Percentiles rank a stretch among this genome's conserved stretches.
Evolutionary conservation across 352 stramenopile species (phyloP).

Genomic region (Pythium coloratum): DNA sequence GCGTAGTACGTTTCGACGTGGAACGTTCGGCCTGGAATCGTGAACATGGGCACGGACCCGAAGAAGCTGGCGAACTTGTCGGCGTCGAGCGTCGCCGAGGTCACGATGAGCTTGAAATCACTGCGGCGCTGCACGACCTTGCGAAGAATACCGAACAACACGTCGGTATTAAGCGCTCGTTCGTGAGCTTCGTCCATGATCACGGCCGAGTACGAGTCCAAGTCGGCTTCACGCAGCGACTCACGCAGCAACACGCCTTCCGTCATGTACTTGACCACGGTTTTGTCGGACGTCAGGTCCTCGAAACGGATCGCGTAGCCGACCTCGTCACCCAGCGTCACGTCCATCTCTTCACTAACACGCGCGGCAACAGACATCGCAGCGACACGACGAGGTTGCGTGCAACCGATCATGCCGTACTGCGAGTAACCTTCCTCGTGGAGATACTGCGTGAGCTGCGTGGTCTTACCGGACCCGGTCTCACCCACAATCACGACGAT

Average conservation of each 20-base stretch:
- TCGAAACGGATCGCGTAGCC: slow-evolving; percentile 95
- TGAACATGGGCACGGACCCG: slow-evolving; percentile 96
- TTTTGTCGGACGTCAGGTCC: slow-evolving; percentile 93
- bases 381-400: slow-evolving; percentile 97
- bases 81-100: slow-evolving; percentile 96
- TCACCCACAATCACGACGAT: slow-evolving; percentile 99
- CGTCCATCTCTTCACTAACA: slow-evolving; percentile 97
- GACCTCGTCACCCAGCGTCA: slow-evolving; percentile 90
- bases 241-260: slow-evolving; percentile 92
- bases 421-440: slow-evolving; percentile 90
- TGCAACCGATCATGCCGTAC: slow-evolving; percentile 95
- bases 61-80: slow-evolving; percentile 98
- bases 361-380: slow-evolving; percentile 99
- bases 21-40: slow-evolving; percentile 92
- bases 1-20: slow-evolving; percentile 86
- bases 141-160: slow-evolving; percentile 93
- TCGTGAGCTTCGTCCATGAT: slow-evolving; percentile 97
- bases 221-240: slow-evolving; percentile 86
- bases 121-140: slow-evolving; percentile 88
- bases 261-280: slow-evolving; percentile 97
- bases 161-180: slow-evolving; percentile 93
- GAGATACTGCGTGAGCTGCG: slow-evolving; percentile 96
- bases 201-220: slow-evolving; percentile 88
- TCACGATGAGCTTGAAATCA: slow-evolving; percentile 92
- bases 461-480: slow-evolving; percentile 98